Evolutionary conservation across 805 yeast species (phyloP), one percentile per base, ranked within the genome.

Genomic region (Candida wancherniae): DNA sequence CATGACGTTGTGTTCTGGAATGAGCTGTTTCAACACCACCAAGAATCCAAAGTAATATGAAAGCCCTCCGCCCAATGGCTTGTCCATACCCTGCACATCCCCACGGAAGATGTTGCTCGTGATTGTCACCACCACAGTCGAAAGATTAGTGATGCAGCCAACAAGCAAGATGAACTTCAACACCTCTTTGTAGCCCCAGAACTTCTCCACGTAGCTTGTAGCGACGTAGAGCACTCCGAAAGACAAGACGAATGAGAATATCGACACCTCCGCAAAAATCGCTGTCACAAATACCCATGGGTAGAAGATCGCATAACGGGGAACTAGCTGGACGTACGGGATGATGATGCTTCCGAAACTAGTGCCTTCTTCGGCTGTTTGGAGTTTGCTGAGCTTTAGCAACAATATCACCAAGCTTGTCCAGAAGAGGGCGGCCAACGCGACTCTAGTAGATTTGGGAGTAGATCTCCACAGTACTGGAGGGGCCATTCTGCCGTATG

Each of bases 251-350:
- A 71, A 71, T 23, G 70, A 62, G 42, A 73, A 47, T 3, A 73
- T 28, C 6, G 73, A 57, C 5, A 69, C 66, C 47, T 81, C 87
- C 3, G 80, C 73, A 50, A 80, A 77, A n/a, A 80, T 71, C 1
- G 84, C 69, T 3, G 80, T 67, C 17, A 73, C 50, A 2, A 80
- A 44, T 1, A 81, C 81, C 80, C 84, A 76, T 4, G 87, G 87
- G 39, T 75, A 63, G 32, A 57, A 61, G 3, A 78, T 44, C 0
- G 77, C 64, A 31, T 67, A 61, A 15, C 67, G 55, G 9, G 90
- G 88, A 5, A 82, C 71, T 54, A 82, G 61, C 55, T 83, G 86
- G 24, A 82, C 45, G 22, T 58, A 58, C 1, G 84, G 86, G 5
- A 77, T 69, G 12, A 63, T 51, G 19, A 79, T 59, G 18, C 63